A percentile compares a stretch with the other conserved stretches of the same genome.
phyloP scores from a whole-genome alignment of 805 yeast species.

The Candida mattraensis region DNA sequence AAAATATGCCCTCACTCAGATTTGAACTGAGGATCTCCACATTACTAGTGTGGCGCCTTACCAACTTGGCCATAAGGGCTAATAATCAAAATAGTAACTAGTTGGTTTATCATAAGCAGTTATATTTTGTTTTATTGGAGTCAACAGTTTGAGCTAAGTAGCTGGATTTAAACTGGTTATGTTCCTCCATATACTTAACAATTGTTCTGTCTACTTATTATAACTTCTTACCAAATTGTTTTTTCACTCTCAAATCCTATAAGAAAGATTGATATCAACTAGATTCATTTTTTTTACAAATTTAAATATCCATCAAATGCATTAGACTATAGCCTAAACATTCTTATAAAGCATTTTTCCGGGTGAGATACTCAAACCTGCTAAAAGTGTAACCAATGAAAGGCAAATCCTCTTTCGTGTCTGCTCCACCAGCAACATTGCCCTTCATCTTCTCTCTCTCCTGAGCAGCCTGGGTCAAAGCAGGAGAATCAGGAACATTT shows the following conservation, averaged over 20 bases:
- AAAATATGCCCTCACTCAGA: conserved; percentile 34
- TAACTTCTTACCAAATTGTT: too few species aligned
- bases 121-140: not conserved
- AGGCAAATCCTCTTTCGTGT: conserved; percentile 84
- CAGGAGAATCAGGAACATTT: conserved; percentile 90
- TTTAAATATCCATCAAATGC: too few species aligned
- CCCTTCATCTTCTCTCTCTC: conserved; percentile 55
- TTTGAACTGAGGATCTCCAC: conserved; percentile 37
- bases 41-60: conserved; percentile 38
- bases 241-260: too few species aligned
- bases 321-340: too few species aligned
- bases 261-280: too few species aligned
- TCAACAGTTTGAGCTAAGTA: too few species aligned
- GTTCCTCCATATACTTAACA: too few species aligned
- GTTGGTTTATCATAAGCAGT: not conserved
- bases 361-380: conserved; percentile 87
- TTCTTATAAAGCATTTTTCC: conserved; percentile 54
- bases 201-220: too few species aligned
- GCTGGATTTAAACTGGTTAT: too few species aligned
- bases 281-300: too few species aligned
- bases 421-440: conserved; percentile 42
- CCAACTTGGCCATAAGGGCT: conserved; percentile 38
- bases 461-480: conserved; percentile 62
- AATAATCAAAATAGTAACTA: not conserved
- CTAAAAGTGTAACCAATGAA: conserved; percentile 97